Conservation (phyloP, 495 filamentous ascomycete species). For the Articulospora tetracladia region DNA sequence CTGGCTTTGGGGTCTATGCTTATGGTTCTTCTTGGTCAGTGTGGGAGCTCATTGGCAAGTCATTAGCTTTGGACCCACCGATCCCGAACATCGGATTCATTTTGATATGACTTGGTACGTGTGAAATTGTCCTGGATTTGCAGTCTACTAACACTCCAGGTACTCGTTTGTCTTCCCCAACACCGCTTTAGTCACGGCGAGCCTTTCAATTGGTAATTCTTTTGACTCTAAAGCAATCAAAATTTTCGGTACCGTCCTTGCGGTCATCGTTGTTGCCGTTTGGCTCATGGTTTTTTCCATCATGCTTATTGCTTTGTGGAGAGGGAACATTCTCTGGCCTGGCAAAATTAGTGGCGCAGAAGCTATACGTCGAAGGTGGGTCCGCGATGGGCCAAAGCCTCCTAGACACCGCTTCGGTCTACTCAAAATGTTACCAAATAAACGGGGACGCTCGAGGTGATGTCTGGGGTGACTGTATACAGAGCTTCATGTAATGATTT, state of each 20-base stretch:
- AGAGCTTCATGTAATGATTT: too few species aligned
- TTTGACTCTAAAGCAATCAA: conserved; percentile 58
- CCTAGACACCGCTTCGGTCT: neutral
- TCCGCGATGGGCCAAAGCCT: neutral
- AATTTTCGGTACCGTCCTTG: conserved; percentile 65
- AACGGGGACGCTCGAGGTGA: neutral
- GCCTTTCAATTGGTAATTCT: conserved; percentile 64
- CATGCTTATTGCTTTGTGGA: conserved; percentile 66
- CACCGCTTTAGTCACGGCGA: conserved; percentile 70
- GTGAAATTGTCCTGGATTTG: neutral
- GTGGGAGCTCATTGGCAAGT: conserved; percentile 75
- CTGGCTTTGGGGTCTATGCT: conserved; percentile 81
- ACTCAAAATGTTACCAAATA: neutral
- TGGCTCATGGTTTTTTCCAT: conserved; percentile 66
- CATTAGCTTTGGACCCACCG: conserved; percentile 36
- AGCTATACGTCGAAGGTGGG: conserved; percentile 7
- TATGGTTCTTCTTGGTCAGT: conserved; percentile 84
- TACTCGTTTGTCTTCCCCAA: conserved; percentile 75
- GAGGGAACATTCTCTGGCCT: conserved; percentile 67
- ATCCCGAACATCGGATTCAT: conserved; percentile 47
- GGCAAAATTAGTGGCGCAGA: conserved; percentile 12
- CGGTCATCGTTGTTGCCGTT: conserved; percentile 55
- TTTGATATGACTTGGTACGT: conserved; percentile 82
- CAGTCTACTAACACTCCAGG: neutral
- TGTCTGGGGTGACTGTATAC: too few species aligned